A percentile compares a stretch with the other conserved stretches of the same genome.
Evolutionary conservation across 495 filamentous ascomycete genomes (phyloP).

Genomic region (Letharia columbiana): DNA sequence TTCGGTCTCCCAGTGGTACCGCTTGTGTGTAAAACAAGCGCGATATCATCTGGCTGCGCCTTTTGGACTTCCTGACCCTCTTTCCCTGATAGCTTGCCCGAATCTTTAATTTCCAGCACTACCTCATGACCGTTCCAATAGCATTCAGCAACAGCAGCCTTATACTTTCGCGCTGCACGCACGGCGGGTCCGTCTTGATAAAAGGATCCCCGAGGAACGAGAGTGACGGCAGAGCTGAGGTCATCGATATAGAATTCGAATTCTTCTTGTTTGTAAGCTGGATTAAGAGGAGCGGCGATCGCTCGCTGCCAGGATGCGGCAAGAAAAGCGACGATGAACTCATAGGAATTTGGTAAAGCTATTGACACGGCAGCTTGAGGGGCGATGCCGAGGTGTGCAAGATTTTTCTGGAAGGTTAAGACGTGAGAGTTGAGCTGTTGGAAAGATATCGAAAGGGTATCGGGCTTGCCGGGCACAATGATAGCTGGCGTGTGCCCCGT

Average conservation of each 20-base stretch:
- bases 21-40: slow-evolving; percentile 66
- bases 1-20: slow-evolving; percentile 80
- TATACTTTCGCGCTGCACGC: slow-evolving; percentile 62
- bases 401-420: slow-evolving; percentile 56
- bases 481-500: slow-evolving; percentile 45
- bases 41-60: slow-evolving; percentile 50
- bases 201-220: slow-evolving; percentile 63
- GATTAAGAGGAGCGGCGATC: slow-evolving; percentile 73
- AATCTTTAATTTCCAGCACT: slow-evolving; percentile 63
- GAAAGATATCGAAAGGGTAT: slow-evolving; percentile 55
- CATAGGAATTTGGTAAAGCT: slow-evolving; percentile 67
- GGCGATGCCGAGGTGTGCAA: slow-evolving; percentile 60
- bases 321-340: slow-evolving; percentile 75
- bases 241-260: slow-evolving; percentile 88
- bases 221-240: slow-evolving; percentile 61
- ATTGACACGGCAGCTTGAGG: slow-evolving; percentile 62
- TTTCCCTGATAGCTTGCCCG: slow-evolving; percentile 52
- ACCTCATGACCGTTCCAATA: slow-evolving; percentile 65
- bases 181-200: slow-evolving; percentile 55
- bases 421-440: slow-evolving; percentile 52
- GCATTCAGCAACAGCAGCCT: slow-evolving; percentile 70
- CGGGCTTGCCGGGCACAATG: slow-evolving; percentile 55
- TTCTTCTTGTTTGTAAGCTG: slow-evolving; percentile 76
- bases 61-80: slow-evolving; percentile 39
- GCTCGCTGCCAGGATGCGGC: slow-evolving; percentile 67